A percentile compares a stretch with the other conserved stretches of the same genome.
These are phyloP conservation scores for Solanum stenotomum DNA, from an alignment of 257 asterid genomes.

Conservation along the genomic window DNA sequence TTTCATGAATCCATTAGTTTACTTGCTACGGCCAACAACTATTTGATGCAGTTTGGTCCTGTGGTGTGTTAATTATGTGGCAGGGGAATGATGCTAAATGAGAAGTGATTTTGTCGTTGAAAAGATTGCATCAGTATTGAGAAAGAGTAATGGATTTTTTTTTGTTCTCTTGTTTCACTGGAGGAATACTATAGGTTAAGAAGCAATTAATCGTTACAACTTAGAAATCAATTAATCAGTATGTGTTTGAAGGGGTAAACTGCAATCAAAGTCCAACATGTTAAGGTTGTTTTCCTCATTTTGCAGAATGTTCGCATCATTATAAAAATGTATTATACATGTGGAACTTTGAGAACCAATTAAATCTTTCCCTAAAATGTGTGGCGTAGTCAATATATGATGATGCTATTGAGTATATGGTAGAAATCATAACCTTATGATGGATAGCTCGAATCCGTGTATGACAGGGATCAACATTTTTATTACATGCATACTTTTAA, in stretches of 20 bases:
- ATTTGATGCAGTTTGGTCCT: not conserved
- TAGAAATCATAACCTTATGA: not conserved
- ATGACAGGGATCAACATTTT: not conserved
- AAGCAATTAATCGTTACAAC: not conserved
- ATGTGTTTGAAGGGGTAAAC: not conserved
- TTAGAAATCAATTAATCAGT: not conserved
- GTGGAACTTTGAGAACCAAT: not conserved
- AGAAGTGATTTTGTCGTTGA: not conserved
- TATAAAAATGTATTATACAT: not conserved
- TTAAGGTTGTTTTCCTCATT: not conserved
- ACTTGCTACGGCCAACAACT: not conserved
- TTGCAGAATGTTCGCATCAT: not conserved
- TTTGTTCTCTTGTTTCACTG: not conserved
- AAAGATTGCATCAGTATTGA: not conserved
- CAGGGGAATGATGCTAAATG: not conserved
- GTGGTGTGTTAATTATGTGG: not conserved
- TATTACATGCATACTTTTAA: not conserved
- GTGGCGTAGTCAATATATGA: not conserved
- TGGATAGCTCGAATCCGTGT: not conserved
- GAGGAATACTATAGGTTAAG: not conserved
- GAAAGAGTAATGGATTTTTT: not conserved
- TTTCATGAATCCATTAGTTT: not conserved
- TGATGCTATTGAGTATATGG: not conserved
- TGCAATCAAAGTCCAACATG: not conserved
- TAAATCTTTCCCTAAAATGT: not conserved